Conservation (phyloP, 768 basidiomycete genomes). For the Heimioporus sp. region DNA sequence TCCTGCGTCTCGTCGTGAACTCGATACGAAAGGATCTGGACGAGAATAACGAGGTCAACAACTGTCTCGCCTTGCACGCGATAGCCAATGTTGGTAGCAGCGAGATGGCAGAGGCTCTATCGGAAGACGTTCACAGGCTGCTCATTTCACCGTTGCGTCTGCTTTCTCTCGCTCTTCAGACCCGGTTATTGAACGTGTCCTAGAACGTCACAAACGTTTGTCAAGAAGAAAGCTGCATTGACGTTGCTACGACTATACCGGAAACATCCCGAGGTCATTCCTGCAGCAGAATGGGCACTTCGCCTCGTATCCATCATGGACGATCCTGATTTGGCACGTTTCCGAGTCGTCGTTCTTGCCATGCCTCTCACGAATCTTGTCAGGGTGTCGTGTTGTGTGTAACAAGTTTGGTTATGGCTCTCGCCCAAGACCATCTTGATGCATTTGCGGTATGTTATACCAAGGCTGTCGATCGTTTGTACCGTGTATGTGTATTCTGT, state of each 20-base stretch:
- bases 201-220: conserved; percentile 92
- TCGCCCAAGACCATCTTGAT: conserved; percentile 92
- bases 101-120: conserved; percentile 97
- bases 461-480: conserved; percentile 87
- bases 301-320: conserved; percentile 96
- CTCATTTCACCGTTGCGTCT: conserved; percentile 85
- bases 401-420: conserved; percentile 87
- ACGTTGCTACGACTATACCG: conserved; percentile 91
- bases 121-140: conserved; percentile 90
- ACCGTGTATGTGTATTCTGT: conserved; percentile 52
- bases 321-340: conserved; percentile 74
- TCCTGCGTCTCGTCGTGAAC: conserved; percentile 94
- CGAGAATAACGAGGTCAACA: conserved; percentile 90
- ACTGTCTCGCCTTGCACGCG: conserved; percentile 95
- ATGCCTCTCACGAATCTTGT: conserved; percentile 2
- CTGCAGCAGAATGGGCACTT: conserved; percentile 92
- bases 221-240: conserved; percentile 97
- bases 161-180: not conserved
- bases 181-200: conserved; percentile 12
- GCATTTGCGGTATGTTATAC: conserved; percentile 91
- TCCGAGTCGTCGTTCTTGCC: not conserved
- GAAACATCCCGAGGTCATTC: conserved; percentile 93
- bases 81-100: conserved; percentile 97
- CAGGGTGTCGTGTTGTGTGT: conserved; percentile 95
- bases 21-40: conserved; percentile 97